Percentiles rank a stretch among this genome's conserved stretches.
Conservation (phyloP, 208 protist species). For the Acanthamoeba sp. region DNA sequence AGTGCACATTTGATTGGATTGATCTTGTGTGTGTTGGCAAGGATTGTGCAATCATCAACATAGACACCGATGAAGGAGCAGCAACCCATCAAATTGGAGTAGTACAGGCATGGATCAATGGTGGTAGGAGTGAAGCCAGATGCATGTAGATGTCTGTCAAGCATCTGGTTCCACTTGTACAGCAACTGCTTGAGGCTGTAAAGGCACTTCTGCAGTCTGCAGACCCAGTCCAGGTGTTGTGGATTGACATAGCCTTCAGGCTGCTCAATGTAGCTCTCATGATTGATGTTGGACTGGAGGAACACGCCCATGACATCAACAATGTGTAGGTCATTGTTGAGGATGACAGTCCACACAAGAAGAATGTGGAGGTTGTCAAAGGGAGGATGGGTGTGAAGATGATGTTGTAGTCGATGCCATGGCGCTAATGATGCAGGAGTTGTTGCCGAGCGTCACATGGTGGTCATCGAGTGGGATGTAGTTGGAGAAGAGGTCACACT, state of each 20-base stretch:
- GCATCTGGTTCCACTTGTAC: too few species aligned
- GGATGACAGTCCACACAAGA: neutral
- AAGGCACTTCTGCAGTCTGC: too few species aligned
- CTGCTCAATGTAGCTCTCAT: neutral
- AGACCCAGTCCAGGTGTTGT: neutral
- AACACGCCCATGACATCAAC: neutral
- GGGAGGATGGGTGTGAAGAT: neutral
- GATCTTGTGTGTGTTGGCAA: neutral
- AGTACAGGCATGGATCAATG: conserved; percentile 9
- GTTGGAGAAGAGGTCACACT: neutral
- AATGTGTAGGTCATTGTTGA: neutral
- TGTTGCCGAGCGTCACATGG: conserved; percentile 16
- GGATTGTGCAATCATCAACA: neutral
- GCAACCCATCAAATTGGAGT: neutral
- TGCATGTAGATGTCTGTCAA: too few species aligned
- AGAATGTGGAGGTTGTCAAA: neutral
- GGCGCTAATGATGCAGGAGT: neutral
- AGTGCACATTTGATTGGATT: neutral
- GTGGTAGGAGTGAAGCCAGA: neutral
- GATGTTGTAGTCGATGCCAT: conserved; percentile 14
- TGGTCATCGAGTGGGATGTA: conserved; percentile 22
- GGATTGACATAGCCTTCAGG: conserved; percentile 26
- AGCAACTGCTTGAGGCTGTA: too few species aligned
- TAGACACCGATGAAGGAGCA: neutral
- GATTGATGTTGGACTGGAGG: neutral